A percentile compares a stretch with the other conserved stretches of the same genome.
These are phyloP conservation scores for Hanseniaspora occidentalis DNA, from an alignment of 805 yeast genomes.

Conservation along the genomic window DNA sequence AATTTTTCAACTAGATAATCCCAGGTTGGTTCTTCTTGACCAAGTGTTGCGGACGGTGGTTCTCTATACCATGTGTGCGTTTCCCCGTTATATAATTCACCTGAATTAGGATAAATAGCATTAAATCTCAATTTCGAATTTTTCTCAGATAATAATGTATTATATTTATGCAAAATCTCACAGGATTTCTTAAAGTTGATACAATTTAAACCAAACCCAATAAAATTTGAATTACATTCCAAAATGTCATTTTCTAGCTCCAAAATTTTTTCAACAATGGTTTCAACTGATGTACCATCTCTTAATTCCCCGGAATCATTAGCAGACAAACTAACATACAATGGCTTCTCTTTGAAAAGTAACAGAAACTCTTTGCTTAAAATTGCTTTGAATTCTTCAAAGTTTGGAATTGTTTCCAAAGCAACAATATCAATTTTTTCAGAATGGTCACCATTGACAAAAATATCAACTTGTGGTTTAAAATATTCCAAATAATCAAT, in stretches of 20 bases:
- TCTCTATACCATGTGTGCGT: conserved; percentile 33
- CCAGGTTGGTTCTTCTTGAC: conserved; percentile 24
- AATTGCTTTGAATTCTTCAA: conserved; percentile 41
- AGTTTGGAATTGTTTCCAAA: conserved; percentile 60
- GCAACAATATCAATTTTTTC: conserved; percentile 42
- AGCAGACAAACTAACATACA: conserved; percentile 33
- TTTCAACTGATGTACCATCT: conserved; percentile 35
- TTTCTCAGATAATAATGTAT: background rate
- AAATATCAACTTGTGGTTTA: conserved; percentile 28
- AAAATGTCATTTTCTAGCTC: conserved; percentile 2
- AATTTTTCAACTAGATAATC: conserved; percentile 28
- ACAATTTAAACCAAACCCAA: conserved; percentile 61
- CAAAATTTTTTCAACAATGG: conserved; percentile 18
- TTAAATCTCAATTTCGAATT: no score
- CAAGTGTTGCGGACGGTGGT: conserved; percentile 11
- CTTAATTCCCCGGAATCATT: conserved; percentile 27
- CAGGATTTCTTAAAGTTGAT: conserved; percentile 33
- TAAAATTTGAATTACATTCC: conserved; percentile 19
- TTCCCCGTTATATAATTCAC: conserved; percentile 45
- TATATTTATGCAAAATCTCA: conserved; percentile 24
- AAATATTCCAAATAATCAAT: conserved; percentile 22
- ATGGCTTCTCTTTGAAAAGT: conserved; percentile 27
- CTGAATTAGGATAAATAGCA: conserved; percentile 69
- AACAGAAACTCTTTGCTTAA: conserved; percentile 28
- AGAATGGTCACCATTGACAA: conserved; percentile 36